phyloP scores from a whole-genome alignment of 169 alveolate genomes.

The Cryptosporidium viatorum region DNA sequence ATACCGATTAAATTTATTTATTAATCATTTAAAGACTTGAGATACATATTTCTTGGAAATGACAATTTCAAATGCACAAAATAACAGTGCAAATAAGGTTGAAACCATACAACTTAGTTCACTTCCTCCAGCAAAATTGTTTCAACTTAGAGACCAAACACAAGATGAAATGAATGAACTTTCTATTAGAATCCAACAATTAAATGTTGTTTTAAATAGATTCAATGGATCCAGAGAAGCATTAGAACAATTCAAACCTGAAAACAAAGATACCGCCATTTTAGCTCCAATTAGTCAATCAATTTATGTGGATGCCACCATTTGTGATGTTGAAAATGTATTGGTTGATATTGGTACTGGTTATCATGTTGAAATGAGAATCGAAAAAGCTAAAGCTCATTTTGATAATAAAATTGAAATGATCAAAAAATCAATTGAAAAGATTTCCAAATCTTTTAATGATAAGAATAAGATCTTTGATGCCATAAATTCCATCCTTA shows the following conservation, averaged over 20 bases:
- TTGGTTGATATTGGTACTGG: constrained; percentile 74
- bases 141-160: constrained; percentile 64
- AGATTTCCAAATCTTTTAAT: constrained; percentile 32
- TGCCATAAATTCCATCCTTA: constrained; percentile 44
- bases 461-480: constrained; percentile 64
- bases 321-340: constrained; percentile 27
- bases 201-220: constrained; percentile 34
- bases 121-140: constrained; percentile 67
- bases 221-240: constrained; percentile 50
- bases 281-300: constrained; percentile 71
- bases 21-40: background rate
- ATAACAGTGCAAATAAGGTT: background rate
- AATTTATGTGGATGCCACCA: constrained; percentile 56
- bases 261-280: constrained; percentile 35
- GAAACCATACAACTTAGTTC: constrained; percentile 50
- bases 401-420: constrained; percentile 60
- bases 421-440: constrained; percentile 54
- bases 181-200: constrained; percentile 33
- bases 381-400: constrained; percentile 37
- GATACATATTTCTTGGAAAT: background rate
- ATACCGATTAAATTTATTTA: background rate
- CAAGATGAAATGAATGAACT: constrained; percentile 60
- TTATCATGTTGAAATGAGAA: constrained; percentile 65
- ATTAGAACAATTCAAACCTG: constrained; percentile 40
- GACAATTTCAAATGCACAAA: constrained; percentile 1